A percentile compares a stretch with the other conserved stretches of the same genome.
phyloP scores from a whole-genome alignment of 345 rosid species.

The Heritiera littoralis region DNA sequence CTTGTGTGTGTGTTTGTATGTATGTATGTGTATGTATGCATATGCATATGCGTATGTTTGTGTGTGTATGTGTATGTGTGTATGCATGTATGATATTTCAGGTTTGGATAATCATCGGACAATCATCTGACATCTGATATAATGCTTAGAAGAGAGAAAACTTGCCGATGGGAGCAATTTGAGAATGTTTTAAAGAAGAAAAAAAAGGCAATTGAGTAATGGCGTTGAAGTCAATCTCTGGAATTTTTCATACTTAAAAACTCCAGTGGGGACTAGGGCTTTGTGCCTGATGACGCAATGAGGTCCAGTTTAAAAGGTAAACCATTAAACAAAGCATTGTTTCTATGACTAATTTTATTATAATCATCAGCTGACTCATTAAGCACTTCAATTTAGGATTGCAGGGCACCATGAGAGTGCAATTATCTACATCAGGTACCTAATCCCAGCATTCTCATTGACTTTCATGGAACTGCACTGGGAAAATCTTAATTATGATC shows the following conservation, averaged over 20 bases:
- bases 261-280: conserved; percentile 26
- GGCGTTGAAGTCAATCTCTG: conserved; percentile 35
- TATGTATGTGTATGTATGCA: background rate
- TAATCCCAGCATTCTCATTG: conserved; percentile 27
- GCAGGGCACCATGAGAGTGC: conserved; percentile 19
- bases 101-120: conserved; percentile 40
- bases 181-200: conserved; percentile 23
- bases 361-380: conserved; percentile 37
- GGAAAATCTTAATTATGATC: background rate
- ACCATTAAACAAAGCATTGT: conserved; percentile 24
- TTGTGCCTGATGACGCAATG: conserved; percentile 33
- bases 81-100: conserved; percentile 6
- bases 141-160: conserved; percentile 28
- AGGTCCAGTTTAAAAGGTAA: conserved; percentile 40
- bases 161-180: conserved; percentile 33
- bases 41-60: background rate
- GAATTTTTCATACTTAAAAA: conserved; percentile 19
- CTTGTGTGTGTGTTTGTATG: background rate
- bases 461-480: background rate
- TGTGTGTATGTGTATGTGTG: background rate
- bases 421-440: conserved; percentile 30
- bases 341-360: conserved; percentile 22
- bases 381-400: conserved; percentile 35
- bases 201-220: conserved; percentile 21
- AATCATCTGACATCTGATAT: conserved; percentile 34